Evolutionary conservation across 352 stramenopile genomes (phyloP), one percentile per base, ranked within the genome.

Genomic region (Phytophthora europaea): DNA sequence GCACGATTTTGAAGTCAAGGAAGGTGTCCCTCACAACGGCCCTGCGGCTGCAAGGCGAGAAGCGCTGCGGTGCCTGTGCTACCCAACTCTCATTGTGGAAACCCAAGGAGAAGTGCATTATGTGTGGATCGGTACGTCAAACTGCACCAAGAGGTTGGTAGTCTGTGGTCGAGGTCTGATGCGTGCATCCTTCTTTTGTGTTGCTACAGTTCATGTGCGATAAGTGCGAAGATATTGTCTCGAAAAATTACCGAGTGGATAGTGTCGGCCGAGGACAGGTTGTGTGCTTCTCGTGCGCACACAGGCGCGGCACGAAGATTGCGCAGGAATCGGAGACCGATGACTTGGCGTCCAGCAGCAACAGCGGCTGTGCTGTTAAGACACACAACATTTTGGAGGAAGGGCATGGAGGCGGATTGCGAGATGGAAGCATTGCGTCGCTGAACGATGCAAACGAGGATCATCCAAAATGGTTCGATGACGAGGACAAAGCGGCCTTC

Each of bases 201-300:
- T 66, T 65, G 47, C 10, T 78, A 34, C 64, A 93, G 86, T 91
- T 85, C 63, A 79, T 93, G 70, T 93, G 86, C 73, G 84, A 89
- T 66, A 91, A 88, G 53, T 93, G 86, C 70, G 73, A 59, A 33
- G 73, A 82, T 51, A 91, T 93, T 28, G 82, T 92, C 9, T 67
- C 70, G 18, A 79, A 84, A 54, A 91, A 91, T 69, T 92, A 90
- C 56, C 75, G 76, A 12, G 75, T 92, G 31, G 75, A 87, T 16
- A 72, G 75, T 33, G 54, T 89, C 8, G 55, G 64, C 8, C 68
- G 54, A 31, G 69, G 76, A 36, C 75, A 82, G 40, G 52, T 85
- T 31, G 80, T 77, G 31, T 93, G 86, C 66, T 92, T 91, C 60
- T 70, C 85, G 16, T 93, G 86, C 23, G 78, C 86, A 3, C 79